Evolutionary conservation across 2,329 filamentous ascomycete species (phyloP).

Genomic region (Botrytis fragariae): DNA sequence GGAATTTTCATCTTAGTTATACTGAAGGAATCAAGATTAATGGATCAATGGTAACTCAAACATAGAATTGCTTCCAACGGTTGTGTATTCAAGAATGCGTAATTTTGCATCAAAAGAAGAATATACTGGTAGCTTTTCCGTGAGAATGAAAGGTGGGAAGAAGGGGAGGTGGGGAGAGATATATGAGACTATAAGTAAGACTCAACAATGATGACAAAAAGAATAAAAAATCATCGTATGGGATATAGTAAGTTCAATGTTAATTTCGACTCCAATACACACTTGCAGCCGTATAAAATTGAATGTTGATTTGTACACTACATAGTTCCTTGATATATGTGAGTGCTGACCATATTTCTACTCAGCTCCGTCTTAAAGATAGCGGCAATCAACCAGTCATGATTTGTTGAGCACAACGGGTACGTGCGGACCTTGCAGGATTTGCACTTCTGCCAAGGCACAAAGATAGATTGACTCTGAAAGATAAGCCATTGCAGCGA

Average conservation of each 20-base stretch:
- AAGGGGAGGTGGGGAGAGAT: neutral
- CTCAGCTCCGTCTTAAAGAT: neutral
- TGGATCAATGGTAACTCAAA: neutral
- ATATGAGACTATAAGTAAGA: neutral
- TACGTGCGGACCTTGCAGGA: neutral
- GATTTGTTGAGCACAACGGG: neutral
- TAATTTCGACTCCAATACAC: neutral
- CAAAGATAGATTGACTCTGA: neutral
- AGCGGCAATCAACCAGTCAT: neutral
- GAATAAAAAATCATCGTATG: neutral
- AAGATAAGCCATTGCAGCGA: neutral
- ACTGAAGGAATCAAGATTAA: too few relatives aligned
- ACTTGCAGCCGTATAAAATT: neutral
- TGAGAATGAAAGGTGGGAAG: neutral
- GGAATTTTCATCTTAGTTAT: slow-evolving; percentile 3
- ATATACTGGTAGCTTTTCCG: neutral
- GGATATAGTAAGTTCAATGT: neutral
- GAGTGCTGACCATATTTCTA: neutral
- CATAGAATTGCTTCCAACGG: neutral
- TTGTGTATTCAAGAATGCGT: neutral
- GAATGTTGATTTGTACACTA: neutral
- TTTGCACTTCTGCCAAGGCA: neutral
- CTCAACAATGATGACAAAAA: neutral
- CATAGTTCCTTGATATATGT: neutral
- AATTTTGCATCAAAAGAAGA: neutral